These are phyloP conservation scores for Chloromonas sp. DNA, from an alignment of 163 green algal genomes.

Conservation along the genomic window DNA sequence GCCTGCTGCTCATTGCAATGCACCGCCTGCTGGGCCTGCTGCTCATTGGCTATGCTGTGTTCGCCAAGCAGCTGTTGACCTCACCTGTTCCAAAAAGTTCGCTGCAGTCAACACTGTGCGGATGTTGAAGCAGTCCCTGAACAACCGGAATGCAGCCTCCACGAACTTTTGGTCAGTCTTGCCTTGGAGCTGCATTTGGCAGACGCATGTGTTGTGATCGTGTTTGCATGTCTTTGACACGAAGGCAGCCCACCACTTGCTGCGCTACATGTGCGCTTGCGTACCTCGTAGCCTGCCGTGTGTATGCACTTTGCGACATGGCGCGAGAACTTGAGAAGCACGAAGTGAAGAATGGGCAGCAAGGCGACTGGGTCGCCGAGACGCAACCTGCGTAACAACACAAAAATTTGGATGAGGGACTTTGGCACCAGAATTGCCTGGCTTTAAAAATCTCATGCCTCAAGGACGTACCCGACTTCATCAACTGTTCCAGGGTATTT, in stretches of 20 bases:
- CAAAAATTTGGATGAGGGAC: too few relatives aligned
- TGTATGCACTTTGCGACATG: constrained; percentile 45
- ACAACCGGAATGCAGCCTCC: constrained; percentile 50
- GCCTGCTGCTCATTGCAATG: too few relatives aligned
- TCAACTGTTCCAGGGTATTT: constrained; percentile 41
- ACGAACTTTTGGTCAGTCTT: constrained; percentile 70
- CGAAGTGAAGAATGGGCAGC: constrained; percentile 53
- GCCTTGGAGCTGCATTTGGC: constrained; percentile 50
- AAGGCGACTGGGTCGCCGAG: constrained; percentile 50
- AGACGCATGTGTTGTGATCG: too few relatives aligned
- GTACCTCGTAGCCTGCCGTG: constrained; percentile 49
- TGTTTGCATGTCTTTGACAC: too few relatives aligned
- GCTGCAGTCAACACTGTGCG: constrained; percentile 46
- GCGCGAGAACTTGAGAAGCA: constrained; percentile 52
- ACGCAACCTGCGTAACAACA: constrained; percentile 26
- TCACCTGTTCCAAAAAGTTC: constrained; percentile 67
- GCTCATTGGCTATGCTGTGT: too few relatives aligned
- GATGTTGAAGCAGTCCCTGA: constrained; percentile 53
- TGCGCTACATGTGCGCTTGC: background rate
- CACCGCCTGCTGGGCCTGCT: too few relatives aligned
- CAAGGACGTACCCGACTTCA: constrained; percentile 42
- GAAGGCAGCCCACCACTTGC: too few relatives aligned
- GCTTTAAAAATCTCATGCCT: too few relatives aligned
- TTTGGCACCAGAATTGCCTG: too few relatives aligned
- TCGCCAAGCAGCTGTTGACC: background rate